Base-by-base conservation (phyloP, 2,329 filamentous ascomycete species). In the Xenoacremonium recifei region DNA sequence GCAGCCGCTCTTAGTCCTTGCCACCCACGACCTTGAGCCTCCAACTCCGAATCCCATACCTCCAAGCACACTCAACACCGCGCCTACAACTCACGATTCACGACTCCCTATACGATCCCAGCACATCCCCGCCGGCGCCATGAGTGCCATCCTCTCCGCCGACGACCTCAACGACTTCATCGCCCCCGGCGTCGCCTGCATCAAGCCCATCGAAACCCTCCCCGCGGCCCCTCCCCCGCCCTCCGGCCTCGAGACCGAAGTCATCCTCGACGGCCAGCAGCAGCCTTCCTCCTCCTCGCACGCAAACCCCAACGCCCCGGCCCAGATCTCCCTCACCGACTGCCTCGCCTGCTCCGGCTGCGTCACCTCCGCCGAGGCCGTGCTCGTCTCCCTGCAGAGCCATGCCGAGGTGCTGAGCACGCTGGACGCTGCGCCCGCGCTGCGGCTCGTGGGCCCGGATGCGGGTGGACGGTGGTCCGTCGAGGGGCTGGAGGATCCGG, bases 81-180 rank as follows among this genome's bases (percentile, higher is more conserved):
- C 35, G 36, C 30, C 34, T 35, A 37, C 18, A 18, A 40, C 27
- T 19, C 17, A 11, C 32, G n/a, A 25, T 9, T n/a, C 19, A 25
- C 23, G 16, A 25, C 23, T 31, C 32, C 37, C n/a, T n/a, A n/a
- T n/a, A 23, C 15, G 2, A 17, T 23, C 21, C 17, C 42, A n/a
- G n/a, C n/a, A 37, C 41, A 13, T 36, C 32, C 33, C 18, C 30
- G 25, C 45, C 42, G 49, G 54, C 53, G 74, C 65, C 49, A 99
- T 99, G 93, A 96, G 90, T 64, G 93, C 93, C 49, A 99, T 99
- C 60, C 85, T 99, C 59, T 97, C 91, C 42, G 85, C 87, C 60
- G 92, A 99, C 73, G 91, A 96, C 66, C 77, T 99, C 48, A 99
- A 99, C 75, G 93, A 99, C 75, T 99, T 99, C 72, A 99, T 99